Conservation (phyloP, 768 basidiomycete genomes). For the Lactifluus volemus region DNA sequence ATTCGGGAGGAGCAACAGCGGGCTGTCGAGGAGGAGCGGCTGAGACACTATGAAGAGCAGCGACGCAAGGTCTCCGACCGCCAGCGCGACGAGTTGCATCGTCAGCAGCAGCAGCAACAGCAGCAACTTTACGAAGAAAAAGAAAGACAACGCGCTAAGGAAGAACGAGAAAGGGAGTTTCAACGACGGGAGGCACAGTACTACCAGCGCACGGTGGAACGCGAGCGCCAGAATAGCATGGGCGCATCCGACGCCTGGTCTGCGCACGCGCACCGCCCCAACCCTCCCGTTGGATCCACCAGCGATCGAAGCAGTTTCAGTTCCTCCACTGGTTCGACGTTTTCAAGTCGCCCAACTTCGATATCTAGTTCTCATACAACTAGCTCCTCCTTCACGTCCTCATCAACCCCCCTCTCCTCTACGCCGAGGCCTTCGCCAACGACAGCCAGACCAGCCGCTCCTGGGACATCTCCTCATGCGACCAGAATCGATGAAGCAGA, state of each 20-base stretch:
- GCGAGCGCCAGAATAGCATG: constrained; percentile 25
- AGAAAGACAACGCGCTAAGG: constrained; percentile 27
- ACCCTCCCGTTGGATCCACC: constrained; percentile 13
- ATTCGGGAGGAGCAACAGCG: constrained; percentile 10
- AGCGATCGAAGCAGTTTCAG: constrained; percentile 20
- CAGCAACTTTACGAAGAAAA: too few relatives aligned
- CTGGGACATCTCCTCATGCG: constrained; percentile 19
- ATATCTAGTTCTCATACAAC: constrained; percentile 13
- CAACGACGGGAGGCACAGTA: constrained; percentile 17
- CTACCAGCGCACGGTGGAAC: constrained; percentile 16
- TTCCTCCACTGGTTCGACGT: constrained; percentile 16
- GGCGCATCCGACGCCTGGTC: constrained; percentile 8
- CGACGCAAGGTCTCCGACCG: constrained; percentile 25
- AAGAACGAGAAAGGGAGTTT: constrained; percentile 22
- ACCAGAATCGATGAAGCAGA: constrained; percentile 37
- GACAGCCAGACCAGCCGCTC: constrained; percentile 10
- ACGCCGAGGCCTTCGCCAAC: constrained; percentile 10
- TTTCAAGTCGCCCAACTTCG: constrained; percentile 18
- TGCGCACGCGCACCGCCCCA: constrained; percentile 23
- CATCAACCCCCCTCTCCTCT: constrained; percentile 6
- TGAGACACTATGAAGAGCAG: constrained; percentile 29
- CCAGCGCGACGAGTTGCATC: constrained; percentile 14
- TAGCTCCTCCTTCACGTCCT: constrained; percentile 3
- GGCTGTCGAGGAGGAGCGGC: constrained; percentile 9
- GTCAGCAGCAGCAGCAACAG: constrained; percentile 16